Base-by-base conservation (phyloP, 2,329 filamentous ascomycete genomes). In the Botrytis pseudocinerea region DNA sequence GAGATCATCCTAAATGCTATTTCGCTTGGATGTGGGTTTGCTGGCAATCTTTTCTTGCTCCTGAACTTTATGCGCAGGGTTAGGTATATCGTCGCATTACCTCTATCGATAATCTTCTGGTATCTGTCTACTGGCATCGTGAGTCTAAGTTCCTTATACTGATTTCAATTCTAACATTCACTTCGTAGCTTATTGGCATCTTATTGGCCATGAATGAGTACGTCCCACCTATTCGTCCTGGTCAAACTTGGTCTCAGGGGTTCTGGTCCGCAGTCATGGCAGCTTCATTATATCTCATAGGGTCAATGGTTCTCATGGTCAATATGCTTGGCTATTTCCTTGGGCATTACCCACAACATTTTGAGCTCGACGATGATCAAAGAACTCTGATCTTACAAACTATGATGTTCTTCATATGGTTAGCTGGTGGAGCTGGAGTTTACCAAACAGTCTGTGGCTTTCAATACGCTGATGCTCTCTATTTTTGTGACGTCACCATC, bases 281-380 rank as follows among this genome's bases (percentile, higher is more conserved):
- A 0, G 88, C 90, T 2, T 80, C 84, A 1, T 83, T 92, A 14
- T 93, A 93, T 79, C 84, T 90, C 60, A 78, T 91, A 25, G 88
- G 90, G 74, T 88, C 88, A 9, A 84, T 88, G 80, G 84, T 91
- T 14, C 82, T 93, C 0, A 89, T 92, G 85, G 81, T 91, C 75
- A 93, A 93, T 76, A 91, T 92, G 88, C 81, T 91, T 28, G 90
- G 90, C 2, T 92, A 91, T 76, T 88, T 91, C 73, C 83, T 91
- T 0, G 90, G 90, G 2, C 89, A 91, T 76, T 93, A 93, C 77
- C 89, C 89, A 1, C 88, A 91, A 77, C 86, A 89, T 75, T 92
- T 93, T 77, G 85, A 87, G 6, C 82, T 93, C 5, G 90, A 89
- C 9, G 88, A 92, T 70, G 87, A 89, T 68, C 91, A 93, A 78